Evolutionary conservation across 2,329 filamentous ascomycete genomes (phyloP).

Genomic region (Teratosphaeria pseudoeucalypti): DNA sequence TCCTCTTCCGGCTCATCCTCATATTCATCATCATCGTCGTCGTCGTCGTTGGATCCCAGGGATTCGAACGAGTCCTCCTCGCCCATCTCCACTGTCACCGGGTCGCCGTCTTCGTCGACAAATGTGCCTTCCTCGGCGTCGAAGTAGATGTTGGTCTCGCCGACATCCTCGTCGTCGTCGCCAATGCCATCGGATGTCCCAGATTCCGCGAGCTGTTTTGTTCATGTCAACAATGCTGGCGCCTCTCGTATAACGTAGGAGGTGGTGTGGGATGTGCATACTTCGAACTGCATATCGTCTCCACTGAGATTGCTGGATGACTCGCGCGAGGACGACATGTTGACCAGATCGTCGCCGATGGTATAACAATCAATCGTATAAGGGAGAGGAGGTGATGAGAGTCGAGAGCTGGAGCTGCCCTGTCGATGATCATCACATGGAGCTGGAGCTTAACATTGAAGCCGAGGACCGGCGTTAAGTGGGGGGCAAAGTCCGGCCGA

Average conservation of each 20-base stretch:
- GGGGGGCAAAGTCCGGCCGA: not conserved
- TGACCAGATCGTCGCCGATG: not conserved
- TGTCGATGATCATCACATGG: not conserved
- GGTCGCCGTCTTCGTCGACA: conserved; percentile 16
- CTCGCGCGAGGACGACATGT: not conserved
- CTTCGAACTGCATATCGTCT: conserved; percentile 44
- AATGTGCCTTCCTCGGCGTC: conserved; percentile 30
- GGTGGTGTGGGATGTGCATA: conserved; percentile 4
- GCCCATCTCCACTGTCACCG: conserved; percentile 16
- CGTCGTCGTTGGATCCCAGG: conserved; percentile 21
- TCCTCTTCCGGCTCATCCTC: conserved; percentile 21
- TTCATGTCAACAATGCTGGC: conserved; percentile 1
- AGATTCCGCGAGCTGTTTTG: conserved; percentile 13
- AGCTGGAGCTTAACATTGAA: not conserved
- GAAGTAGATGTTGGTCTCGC: conserved; percentile 28
- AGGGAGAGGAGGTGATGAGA: not conserved
- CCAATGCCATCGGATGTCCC: conserved; percentile 22
- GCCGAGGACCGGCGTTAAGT: not conserved
- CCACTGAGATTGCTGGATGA: conserved; percentile 17
- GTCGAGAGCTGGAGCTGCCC: not conserved
- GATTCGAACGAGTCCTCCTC: conserved; percentile 12
- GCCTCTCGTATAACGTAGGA: not conserved
- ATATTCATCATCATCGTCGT: conserved; percentile 3
- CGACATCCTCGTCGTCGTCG: conserved; percentile 31
- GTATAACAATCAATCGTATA: not conserved